phyloP scores from a whole-genome alignment of 768 basidiomycete genomes.

The Lentinula aciculospora region DNA sequence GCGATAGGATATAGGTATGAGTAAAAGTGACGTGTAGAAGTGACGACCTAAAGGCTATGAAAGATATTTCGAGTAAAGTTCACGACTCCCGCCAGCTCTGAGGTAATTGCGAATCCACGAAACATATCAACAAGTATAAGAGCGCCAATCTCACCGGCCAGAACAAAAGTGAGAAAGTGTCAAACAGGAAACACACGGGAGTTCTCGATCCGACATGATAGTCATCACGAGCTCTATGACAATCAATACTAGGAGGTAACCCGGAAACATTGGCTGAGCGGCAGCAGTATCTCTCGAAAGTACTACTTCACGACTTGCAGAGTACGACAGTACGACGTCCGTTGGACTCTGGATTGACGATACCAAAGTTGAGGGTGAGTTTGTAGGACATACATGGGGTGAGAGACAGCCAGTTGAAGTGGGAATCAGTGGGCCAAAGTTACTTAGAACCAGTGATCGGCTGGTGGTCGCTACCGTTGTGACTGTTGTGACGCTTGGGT shows the following conservation, averaged over 20 bases:
- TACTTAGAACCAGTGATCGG: neutral
- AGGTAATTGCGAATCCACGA: neutral
- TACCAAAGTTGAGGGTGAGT: neutral
- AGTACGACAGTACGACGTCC: neutral
- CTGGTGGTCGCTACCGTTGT: neutral
- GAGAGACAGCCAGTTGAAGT: neutral
- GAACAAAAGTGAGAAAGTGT: neutral
- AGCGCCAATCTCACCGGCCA: neutral
- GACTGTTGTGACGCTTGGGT: neutral
- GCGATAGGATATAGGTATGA: no score
- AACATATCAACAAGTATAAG: neutral
- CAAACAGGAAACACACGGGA: neutral
- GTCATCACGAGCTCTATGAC: neutral
- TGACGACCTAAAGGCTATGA: neutral
- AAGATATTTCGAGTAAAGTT: no score
- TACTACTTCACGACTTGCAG: neutral
- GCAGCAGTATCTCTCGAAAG: neutral
- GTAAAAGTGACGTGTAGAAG: no score
- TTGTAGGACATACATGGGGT: neutral
- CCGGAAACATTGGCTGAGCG: neutral
- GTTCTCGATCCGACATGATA: neutral
- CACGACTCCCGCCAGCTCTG: neutral
- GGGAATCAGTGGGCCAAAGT: neutral
- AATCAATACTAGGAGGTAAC: neutral
- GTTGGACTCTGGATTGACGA: neutral